These are phyloP conservation scores for Aspergillus tamarii DNA, from an alignment of 2,329 filamentous ascomycete genomes.

Conservation along the genomic window DNA sequence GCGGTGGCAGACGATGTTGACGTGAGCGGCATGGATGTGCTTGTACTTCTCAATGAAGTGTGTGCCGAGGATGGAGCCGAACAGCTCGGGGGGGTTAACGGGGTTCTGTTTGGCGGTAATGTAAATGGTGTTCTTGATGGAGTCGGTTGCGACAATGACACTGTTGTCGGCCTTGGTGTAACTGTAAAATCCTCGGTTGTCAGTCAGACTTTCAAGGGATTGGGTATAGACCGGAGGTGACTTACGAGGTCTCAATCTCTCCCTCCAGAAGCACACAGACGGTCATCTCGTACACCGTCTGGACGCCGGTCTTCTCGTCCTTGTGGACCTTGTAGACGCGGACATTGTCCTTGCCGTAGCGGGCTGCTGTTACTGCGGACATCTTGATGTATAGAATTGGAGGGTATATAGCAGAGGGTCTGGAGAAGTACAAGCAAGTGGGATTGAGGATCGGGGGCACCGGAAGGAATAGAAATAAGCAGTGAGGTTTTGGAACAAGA, in stretches of 20 bases:
- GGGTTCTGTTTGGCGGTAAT: slow-evolving; percentile 93
- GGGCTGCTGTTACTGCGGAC: slow-evolving; percentile 49
- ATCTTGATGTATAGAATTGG: slow-evolving; percentile 25
- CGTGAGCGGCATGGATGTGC: slow-evolving; percentile 83
- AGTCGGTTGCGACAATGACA: slow-evolving; percentile 93
- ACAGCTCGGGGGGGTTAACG: slow-evolving; percentile 90
- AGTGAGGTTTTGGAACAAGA: background rate
- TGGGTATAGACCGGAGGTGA: slow-evolving; percentile 7
- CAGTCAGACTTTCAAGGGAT: background rate
- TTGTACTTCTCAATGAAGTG: slow-evolving; percentile 88
- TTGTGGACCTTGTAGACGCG: slow-evolving; percentile 93
- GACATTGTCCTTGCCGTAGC: slow-evolving; percentile 84
- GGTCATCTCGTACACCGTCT: slow-evolving; percentile 92
- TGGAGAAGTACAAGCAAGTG: background rate
- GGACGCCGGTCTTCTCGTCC: slow-evolving; percentile 73
- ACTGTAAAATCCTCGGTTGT: slow-evolving; percentile 49
- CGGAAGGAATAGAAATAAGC: background rate
- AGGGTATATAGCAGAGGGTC: background rate
- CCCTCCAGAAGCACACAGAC: slow-evolving; percentile 92
- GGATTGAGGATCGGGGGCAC: background rate
- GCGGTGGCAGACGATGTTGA: slow-evolving; percentile 80
- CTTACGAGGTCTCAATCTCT: slow-evolving; percentile 80
- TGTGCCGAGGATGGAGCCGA: slow-evolving; percentile 77
- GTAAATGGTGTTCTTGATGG: slow-evolving; percentile 97
- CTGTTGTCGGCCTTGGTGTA: slow-evolving; percentile 95